Conservation (phyloP, 768 basidiomycete genomes). For the Tylopilus rubrobrunneus region DNA sequence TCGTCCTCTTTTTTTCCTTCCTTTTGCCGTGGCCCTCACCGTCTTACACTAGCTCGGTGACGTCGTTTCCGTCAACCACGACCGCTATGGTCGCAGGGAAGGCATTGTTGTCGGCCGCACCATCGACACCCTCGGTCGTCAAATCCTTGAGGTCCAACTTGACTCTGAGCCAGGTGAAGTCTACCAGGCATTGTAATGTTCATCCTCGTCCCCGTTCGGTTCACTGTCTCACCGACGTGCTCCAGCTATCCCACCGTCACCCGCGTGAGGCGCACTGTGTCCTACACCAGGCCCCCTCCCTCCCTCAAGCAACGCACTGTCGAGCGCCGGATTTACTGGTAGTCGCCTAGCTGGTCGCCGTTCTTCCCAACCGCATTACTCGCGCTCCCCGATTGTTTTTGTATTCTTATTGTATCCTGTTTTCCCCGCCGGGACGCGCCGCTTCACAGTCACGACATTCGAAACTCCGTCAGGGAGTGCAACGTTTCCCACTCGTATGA, state of each 20-base stretch:
- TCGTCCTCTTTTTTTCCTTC: constrained; percentile 6
- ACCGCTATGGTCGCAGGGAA: constrained; percentile 59
- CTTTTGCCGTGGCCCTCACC: background rate
- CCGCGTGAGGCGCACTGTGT: constrained; percentile 70
- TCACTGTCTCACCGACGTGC: constrained; percentile 2
- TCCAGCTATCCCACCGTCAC: constrained; percentile 74
- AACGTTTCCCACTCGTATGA: constrained; percentile 16
- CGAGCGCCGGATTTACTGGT: constrained; percentile 78
- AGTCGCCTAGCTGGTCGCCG: constrained; percentile 17
- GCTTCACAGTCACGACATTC: constrained; percentile 40
- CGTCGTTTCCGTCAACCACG: constrained; percentile 72
- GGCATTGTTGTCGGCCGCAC: constrained; percentile 79
- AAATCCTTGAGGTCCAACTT: constrained; percentile 79
- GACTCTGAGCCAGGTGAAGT: constrained; percentile 51
- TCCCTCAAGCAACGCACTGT: constrained; percentile 51
- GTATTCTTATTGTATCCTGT: constrained; percentile 31
- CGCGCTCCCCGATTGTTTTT: constrained; percentile 25
- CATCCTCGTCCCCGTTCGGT: background rate
- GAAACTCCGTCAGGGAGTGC: constrained; percentile 50
- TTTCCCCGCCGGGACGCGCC: background rate
- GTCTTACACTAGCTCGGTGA: constrained; percentile 59
- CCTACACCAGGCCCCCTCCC: constrained; percentile 47
- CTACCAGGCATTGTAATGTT: constrained; percentile 60
- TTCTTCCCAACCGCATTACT: background rate
- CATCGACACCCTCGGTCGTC: constrained; percentile 68